A percentile compares a stretch with the other conserved stretches of the same genome.
phyloP scores from a whole-genome alignment of 805 yeast species.

The Grigorovia humatica region DNA sequence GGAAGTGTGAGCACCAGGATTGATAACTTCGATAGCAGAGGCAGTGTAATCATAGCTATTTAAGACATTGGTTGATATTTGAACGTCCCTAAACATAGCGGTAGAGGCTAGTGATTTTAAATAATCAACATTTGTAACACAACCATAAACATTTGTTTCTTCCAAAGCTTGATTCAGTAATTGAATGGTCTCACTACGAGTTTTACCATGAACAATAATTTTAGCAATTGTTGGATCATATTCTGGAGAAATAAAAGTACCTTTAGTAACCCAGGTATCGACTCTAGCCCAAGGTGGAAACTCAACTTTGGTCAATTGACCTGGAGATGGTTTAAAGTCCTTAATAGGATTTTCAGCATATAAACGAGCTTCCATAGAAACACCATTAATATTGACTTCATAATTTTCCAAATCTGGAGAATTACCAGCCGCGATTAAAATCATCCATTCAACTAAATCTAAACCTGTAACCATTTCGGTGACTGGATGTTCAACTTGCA shows the following conservation, averaged over 20 bases:
- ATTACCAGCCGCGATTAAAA: conserved; percentile 77
- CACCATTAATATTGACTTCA: conserved; percentile 59
- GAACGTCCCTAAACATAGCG: conserved; percentile 70
- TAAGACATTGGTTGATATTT: conserved; percentile 78
- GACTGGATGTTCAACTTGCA: conserved; percentile 96
- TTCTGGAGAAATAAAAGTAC: conserved; percentile 81
- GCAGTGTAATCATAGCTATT: conserved; percentile 75
- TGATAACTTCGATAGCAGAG: conserved; percentile 69
- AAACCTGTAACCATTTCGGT: conserved; percentile 92
- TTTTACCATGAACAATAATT: conserved; percentile 87
- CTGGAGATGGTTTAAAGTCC: conserved; percentile 93
- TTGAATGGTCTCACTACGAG: conserved; percentile 72
- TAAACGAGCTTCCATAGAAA: conserved; percentile 91
- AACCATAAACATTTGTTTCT: conserved; percentile 83
- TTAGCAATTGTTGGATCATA: conserved; percentile 95
- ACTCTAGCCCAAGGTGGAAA: conserved; percentile 91
- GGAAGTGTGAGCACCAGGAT: conserved; percentile 93
- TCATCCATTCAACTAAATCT: conserved; percentile 96
- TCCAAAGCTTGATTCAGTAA: conserved; percentile 71
- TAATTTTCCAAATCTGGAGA: conserved; percentile 65
- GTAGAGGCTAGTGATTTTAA: conserved; percentile 78
- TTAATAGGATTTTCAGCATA: conserved; percentile 97
- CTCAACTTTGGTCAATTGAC: conserved; percentile 72
- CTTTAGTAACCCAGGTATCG: conserved; percentile 89
- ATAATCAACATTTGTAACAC: conserved; percentile 83